Evolutionary conservation across 208 protist species (phyloP), one percentile per base, ranked within the genome.

Genomic region (Crithidia mellificae): DNA sequence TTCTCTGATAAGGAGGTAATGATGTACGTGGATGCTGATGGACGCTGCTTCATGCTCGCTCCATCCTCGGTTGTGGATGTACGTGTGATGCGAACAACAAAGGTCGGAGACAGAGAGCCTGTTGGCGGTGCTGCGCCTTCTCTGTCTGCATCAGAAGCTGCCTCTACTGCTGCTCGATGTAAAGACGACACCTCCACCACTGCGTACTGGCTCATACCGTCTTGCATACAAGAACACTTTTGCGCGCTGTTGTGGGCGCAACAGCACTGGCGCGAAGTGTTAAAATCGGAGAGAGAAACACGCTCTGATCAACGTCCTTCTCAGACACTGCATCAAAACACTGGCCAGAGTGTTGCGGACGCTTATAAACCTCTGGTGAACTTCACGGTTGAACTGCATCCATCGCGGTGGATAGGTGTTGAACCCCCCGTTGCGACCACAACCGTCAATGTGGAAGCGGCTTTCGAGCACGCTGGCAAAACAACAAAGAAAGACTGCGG

Each of bases 201-300:
- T 22, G 62, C 58, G 27, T 75, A 69, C 41, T 75, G 63, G 61
- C 44, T 75, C n/a, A 65, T 75, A 36, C 70, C 70, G 7, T 44
- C 62, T 1, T 12, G 46, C 3, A 38, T 75, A 15, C 47, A 59
- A 19, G 38, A 75, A 2, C 57, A 50, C n/a, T 75, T 75, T 22
- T n/a, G 68, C 15, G 62, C 70, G 7, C 41, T 75, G 27, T 55
- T 75, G 34, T 38, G 62, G 38, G 61, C 62, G 15, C 52, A 50
- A 34, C 24, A 46, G 52, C 57, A 38, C 7, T 34, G 39, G 55
- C 55, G 24, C 34, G 34, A 38, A 38, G 7, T 38, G 34, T 38
- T 5, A 5, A 38, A 38, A 11, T 11, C 11, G 34, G 7, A 11
- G 34, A 38, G 34, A n/a, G n/a, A n/a, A n/a, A n/a, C n/a, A n/a